Conservation (phyloP, 2,329 filamentous ascomycete genomes). For the Cladosporium halotolerans region DNA sequence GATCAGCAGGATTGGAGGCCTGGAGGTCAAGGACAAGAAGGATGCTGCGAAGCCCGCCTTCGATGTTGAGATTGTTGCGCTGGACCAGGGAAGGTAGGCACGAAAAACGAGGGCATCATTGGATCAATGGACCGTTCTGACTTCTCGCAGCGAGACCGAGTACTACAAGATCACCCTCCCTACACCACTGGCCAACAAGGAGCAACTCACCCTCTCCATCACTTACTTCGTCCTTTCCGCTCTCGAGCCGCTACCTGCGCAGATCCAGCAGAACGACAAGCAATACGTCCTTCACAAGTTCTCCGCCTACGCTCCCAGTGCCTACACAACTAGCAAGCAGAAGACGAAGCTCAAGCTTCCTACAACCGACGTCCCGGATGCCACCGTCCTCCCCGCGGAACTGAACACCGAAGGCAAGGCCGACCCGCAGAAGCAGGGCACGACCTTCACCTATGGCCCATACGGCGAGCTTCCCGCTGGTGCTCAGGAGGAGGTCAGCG, state of each 20-base stretch:
- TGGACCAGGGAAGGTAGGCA: conserved; percentile 47
- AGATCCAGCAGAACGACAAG: conserved; percentile 75
- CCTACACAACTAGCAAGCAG: conserved; percentile 82
- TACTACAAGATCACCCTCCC: conserved; percentile 82
- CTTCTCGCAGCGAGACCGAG: conserved; percentile 40
- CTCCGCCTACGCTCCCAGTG: conserved; percentile 75
- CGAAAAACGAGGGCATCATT: not conserved
- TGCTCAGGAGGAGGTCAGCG: conserved; percentile 62
- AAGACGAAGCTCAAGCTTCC: conserved; percentile 95
- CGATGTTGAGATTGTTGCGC: conserved; percentile 57
- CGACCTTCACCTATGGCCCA: conserved; percentile 82
- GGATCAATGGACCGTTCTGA: not conserved
- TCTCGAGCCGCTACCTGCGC: conserved; percentile 71
- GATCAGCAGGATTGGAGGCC: conserved; percentile 69
- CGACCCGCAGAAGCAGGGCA: conserved; percentile 75
- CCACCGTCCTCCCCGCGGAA: conserved; percentile 54
- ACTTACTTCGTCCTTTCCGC: conserved; percentile 74
- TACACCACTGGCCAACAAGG: conserved; percentile 64
- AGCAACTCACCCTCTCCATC: conserved; percentile 80
- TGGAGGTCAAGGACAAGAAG: conserved; percentile 93
- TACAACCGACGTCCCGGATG: conserved; percentile 72
- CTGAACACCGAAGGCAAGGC: conserved; percentile 54
- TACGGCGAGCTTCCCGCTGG: conserved; percentile 79
- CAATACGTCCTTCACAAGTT: conserved; percentile 85
- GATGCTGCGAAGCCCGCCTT: conserved; percentile 62